Evolutionary conservation across 139 green algal genomes (phyloP), one percentile per base, ranked within the genome.

Genomic region (Chlamydomonas eustigma): DNA sequence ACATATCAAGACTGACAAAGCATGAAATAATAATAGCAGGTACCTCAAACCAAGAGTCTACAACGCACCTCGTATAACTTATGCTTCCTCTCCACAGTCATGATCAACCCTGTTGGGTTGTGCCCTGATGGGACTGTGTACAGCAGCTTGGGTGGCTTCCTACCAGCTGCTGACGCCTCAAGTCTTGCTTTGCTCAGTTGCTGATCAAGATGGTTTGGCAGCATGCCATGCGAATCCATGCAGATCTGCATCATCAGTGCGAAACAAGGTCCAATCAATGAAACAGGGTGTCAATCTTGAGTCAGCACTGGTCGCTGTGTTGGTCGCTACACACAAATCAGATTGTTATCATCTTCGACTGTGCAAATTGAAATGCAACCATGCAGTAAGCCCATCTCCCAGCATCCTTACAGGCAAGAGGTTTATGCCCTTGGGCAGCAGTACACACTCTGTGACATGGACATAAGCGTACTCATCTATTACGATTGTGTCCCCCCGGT

Each of bases 101-200:
- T 87, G 30, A 78, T 80, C 28, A 66, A 67, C 32, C 91, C 90
- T 12, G 90, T 94, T 25, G 91, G 89, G 79, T 94, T 94, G 39
- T 94, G 91, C 30, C 81, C 90, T 1, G 78, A 83, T 50, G 92
- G 92, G 22, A 95, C 85, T 38, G 78, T 88, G 81, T 96, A 96
- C 65, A 93, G 65, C 37, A 93, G 36, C 51, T 67, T 50, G 22
- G 82, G 78, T 18, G 72, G 37, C 30, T 39, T 39, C 6, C n/a
- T 66, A 28, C 2, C 50, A 4, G 28, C 76, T 25, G 36, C 71
- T 44, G 64, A 31, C 5, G 36, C 77, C 32, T 52, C 34, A 1
- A 36, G 58, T 25, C 36, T 24, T 1, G 38, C 25, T 38, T 44
- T n/a, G 39, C 51, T 37, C 64, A 89, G 50, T 63, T 76, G 65